Conservation (phyloP, 1,284 basidiomycete species). For the Tilletiopsis washingtonensis region DNA sequence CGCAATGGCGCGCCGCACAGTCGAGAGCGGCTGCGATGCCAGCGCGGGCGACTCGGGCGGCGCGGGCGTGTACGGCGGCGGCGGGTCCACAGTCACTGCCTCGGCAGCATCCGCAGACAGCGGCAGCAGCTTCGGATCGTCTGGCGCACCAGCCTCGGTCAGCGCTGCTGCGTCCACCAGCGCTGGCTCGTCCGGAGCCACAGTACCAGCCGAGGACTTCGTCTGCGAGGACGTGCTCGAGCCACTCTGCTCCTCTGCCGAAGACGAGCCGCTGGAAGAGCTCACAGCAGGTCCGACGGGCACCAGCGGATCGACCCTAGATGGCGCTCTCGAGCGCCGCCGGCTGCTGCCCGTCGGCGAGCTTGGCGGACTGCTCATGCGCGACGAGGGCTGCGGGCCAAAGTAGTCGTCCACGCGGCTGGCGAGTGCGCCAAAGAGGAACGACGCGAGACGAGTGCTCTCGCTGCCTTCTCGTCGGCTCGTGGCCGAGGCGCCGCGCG, state of each 20-base stretch:
- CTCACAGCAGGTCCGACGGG: too few species aligned
- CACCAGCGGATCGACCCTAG: too few species aligned
- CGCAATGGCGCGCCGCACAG: not conserved
- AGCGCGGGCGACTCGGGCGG: not conserved
- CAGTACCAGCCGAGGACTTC: too few species aligned
- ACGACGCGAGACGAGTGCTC: not conserved
- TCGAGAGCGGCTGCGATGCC: not conserved
- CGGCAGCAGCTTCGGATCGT: not conserved
- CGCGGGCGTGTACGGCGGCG: conserved; percentile 6
- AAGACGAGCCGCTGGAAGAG: too few species aligned
- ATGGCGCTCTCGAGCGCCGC: too few species aligned
- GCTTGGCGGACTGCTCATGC: too few species aligned
- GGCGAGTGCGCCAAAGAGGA: conserved; percentile 4
- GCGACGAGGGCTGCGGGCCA: conserved; percentile 3
- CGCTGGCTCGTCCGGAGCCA: not conserved
- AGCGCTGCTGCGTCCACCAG: not conserved
- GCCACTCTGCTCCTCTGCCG: too few species aligned
- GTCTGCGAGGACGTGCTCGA: too few species aligned
- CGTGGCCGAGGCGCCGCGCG: not conserved
- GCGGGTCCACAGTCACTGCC: conserved; percentile 1
- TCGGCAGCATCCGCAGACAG: not conserved
- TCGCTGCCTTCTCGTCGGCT: not conserved
- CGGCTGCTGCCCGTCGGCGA: too few species aligned
- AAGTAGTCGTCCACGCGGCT: conserved; percentile 6
- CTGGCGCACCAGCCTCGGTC: not conserved